Conservation (phyloP, 2,329 filamentous ascomycete genomes). For the Fusarium camptoceras region DNA sequence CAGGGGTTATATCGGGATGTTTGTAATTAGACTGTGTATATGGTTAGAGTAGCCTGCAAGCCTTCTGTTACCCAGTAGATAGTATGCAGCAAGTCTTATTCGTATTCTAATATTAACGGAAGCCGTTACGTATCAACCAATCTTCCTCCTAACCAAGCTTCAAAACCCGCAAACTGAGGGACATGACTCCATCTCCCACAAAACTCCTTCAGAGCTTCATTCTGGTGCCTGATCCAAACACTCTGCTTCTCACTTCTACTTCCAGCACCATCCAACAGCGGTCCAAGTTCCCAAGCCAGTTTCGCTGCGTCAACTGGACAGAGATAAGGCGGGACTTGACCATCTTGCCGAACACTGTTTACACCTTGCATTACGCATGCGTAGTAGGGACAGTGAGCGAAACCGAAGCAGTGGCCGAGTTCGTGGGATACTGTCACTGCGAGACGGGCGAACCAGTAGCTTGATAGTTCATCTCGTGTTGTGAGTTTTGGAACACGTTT, state of each 20-base stretch:
- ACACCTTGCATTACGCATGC: constrained; percentile 74
- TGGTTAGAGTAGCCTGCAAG: neutral
- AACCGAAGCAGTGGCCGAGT: constrained; percentile 73
- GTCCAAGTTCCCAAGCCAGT: constrained; percentile 49
- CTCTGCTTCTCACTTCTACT: constrained; percentile 9
- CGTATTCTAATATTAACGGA: neutral
- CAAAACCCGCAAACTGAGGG: constrained; percentile 60
- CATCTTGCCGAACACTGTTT: constrained; percentile 67
- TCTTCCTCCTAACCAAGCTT: constrained; percentile 55
- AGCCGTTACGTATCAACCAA: neutral
- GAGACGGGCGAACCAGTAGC: constrained; percentile 68
- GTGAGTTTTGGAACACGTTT: constrained; percentile 32
- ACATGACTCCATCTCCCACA: constrained; percentile 56
- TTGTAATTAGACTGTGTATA: neutral
- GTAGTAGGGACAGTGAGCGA: constrained; percentile 74
- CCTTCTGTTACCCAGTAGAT: no score
- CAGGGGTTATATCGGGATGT: neutral
- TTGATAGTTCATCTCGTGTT: constrained; percentile 47
- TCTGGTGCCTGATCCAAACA: constrained; percentile 50
- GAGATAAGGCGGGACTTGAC: constrained; percentile 71
- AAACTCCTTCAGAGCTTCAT: constrained; percentile 54
- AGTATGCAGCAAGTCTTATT: neutral
- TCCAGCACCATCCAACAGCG: constrained; percentile 33
- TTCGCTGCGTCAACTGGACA: constrained; percentile 71
- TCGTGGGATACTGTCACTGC: constrained; percentile 73